Percentiles rank a stretch among this genome's conserved stretches.
These are phyloP conservation scores for Ceratobasidium sp. DNA, from an alignment of 1,284 basidiomycete species.

Conservation along the genomic window DNA sequence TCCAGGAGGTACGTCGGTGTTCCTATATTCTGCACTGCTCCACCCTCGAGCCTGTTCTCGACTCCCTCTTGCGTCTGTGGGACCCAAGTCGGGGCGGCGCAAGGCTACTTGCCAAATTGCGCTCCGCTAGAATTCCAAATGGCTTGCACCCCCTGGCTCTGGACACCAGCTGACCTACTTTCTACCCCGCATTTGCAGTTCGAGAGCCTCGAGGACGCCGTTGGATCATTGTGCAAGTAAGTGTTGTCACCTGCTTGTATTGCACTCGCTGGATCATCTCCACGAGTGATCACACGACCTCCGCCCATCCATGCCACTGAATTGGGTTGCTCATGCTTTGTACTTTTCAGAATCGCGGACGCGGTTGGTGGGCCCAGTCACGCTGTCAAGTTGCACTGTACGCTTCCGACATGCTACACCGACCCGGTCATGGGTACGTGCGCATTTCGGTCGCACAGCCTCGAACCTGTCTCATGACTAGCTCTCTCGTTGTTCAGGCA, in stretches of 20 bases:
- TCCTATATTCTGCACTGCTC: neutral
- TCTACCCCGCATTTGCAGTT: conserved; percentile 32
- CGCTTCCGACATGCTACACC: conserved; percentile 36
- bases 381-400: conserved; percentile 37
- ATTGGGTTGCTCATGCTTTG: conserved; percentile 21
- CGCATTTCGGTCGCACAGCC: conserved; percentile 13
- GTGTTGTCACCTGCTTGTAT: conserved; percentile 22
- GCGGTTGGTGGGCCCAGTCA: conserved; percentile 30
- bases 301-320: neutral
- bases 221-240: conserved; percentile 38
- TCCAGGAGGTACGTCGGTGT: conserved; percentile 22
- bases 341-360: conserved; percentile 28
- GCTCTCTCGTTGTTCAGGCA: conserved; percentile 18
- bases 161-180: conserved; percentile 14
- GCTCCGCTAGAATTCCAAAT: neutral
- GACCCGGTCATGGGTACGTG: conserved; percentile 32
- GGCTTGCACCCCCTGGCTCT: neutral
- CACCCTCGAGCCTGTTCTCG: neutral
- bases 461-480: conserved; percentile 12
- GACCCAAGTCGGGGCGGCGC: conserved; percentile 16
- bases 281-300: conserved; percentile 30
- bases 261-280: conserved; percentile 11
- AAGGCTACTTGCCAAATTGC: conserved; percentile 3
- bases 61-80: conserved; percentile 4
- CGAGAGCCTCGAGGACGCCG: conserved; percentile 29